A percentile compares a stretch with the other conserved stretches of the same genome.
These are phyloP conservation scores for Chamaecyparis obtusa DNA, from an alignment of 75 land plant species.

Conservation along the genomic window DNA sequence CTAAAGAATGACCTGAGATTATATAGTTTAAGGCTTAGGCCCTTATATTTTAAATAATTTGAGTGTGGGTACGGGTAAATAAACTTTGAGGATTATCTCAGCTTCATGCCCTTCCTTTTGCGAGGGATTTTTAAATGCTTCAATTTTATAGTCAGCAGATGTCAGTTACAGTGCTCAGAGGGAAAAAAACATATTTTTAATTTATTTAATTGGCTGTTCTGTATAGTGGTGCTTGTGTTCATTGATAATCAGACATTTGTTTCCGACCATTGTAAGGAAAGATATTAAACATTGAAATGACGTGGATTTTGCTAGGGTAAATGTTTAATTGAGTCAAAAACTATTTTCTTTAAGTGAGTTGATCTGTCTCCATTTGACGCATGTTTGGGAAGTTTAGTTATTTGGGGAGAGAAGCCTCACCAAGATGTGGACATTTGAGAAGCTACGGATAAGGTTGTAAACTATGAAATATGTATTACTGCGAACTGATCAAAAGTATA, in stretches of 20 bases:
- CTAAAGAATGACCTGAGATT: background rate
- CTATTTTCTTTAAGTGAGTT: background rate
- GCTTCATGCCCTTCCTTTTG: background rate
- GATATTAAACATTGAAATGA: background rate
- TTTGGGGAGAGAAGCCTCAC: background rate
- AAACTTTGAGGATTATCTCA: background rate
- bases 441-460: background rate
- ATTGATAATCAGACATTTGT: background rate
- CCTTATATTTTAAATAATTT: too few relatives aligned
- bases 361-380: background rate
- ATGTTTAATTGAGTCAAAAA: background rate
- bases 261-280: background rate
- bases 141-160: background rate
- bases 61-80: background rate
- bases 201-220: background rate
- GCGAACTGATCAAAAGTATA: too few relatives aligned
- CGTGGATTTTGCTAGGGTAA: background rate
- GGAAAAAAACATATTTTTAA: too few relatives aligned
- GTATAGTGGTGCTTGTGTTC: background rate
- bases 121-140: background rate
- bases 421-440: background rate
- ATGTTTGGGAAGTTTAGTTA: background rate
- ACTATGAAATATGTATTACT: background rate
- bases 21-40: background rate
- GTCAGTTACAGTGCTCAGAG: too few relatives aligned